Evolutionary conservation across 805 yeast genomes (phyloP).

Genomic region (Candida sphagnicola): DNA sequence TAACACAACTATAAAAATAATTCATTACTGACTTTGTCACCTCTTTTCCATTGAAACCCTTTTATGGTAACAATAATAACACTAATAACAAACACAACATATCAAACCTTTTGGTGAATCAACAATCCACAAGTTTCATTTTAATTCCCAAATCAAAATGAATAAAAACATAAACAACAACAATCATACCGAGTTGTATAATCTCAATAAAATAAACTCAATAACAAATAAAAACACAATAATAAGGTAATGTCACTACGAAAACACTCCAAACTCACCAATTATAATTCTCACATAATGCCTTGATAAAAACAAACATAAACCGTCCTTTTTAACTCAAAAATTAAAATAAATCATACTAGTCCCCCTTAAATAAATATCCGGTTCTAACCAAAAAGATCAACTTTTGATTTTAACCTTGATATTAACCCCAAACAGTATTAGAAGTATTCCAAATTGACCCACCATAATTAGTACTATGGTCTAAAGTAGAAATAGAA

Average conservation of each 20-base stretch:
- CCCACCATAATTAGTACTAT: neutral
- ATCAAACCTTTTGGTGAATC: too few relatives aligned
- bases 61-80: too few relatives aligned
- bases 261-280: neutral
- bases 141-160: too few relatives aligned
- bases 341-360: too few relatives aligned
- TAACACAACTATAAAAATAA: neutral
- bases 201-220: too few relatives aligned
- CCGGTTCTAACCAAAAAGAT: neutral
- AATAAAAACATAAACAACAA: too few relatives aligned
- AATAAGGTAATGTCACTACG: neutral
- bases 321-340: neutral
- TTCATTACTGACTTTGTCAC: neutral
- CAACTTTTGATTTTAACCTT: constrained; percentile 4
- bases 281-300: neutral
- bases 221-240: neutral
- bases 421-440: constrained; percentile 28
- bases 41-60: too few relatives aligned
- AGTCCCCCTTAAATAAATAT: neutral
- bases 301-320: constrained; percentile 1
- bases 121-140: too few relatives aligned
- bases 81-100: too few relatives aligned
- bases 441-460: constrained; percentile 13
- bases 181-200: too few relatives aligned
- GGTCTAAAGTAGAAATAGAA: neutral